Conservation (phyloP, 164 flowering plant species). For the Stephania cephalantha region DNA sequence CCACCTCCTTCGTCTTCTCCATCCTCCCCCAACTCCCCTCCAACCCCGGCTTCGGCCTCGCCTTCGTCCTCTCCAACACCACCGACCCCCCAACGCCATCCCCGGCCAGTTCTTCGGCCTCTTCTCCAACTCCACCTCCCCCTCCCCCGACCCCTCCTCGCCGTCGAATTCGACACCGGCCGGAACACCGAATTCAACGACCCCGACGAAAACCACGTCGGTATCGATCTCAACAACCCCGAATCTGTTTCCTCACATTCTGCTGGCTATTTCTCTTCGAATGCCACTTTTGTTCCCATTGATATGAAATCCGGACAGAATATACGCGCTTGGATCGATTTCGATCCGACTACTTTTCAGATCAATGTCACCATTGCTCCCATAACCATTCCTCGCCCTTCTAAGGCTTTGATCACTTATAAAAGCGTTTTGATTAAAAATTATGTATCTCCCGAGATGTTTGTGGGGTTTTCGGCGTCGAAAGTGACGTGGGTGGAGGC, state of each 20-base stretch:
- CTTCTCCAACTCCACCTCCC: conserved; percentile 38
- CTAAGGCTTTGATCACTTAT: conserved; percentile 36
- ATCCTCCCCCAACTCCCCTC: conserved; percentile 42
- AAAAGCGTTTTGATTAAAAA: conserved; percentile 36
- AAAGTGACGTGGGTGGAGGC: conserved; percentile 54
- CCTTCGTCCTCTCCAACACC: conserved; percentile 57
- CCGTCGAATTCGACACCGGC: conserved; percentile 77
- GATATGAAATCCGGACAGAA: conserved; percentile 62
- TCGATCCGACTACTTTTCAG: conserved; percentile 35
- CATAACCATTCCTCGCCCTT: conserved; percentile 32
- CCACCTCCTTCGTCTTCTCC: conserved; percentile 76
- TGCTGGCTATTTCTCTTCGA: conserved; percentile 42
- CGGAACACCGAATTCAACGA: conserved; percentile 69
- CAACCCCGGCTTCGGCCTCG: conserved; percentile 72
- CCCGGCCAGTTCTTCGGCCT: conserved; percentile 76
- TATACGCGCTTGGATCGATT: conserved; percentile 76
- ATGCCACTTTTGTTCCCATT: conserved; percentile 28
- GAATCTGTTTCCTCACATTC: conserved; percentile 27
- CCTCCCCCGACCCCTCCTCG: conserved; percentile 50
- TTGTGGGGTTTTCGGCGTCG: conserved; percentile 73
- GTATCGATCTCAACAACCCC: conserved; percentile 58
- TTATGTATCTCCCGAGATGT: conserved; percentile 51
- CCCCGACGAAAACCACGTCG: conserved; percentile 61
- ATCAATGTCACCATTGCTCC: conserved; percentile 75
- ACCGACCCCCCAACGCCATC: conserved; percentile 54